Base-by-base conservation (phyloP, 2,329 filamentous ascomycete genomes). In the Ceratocystis lukuohia region DNA sequence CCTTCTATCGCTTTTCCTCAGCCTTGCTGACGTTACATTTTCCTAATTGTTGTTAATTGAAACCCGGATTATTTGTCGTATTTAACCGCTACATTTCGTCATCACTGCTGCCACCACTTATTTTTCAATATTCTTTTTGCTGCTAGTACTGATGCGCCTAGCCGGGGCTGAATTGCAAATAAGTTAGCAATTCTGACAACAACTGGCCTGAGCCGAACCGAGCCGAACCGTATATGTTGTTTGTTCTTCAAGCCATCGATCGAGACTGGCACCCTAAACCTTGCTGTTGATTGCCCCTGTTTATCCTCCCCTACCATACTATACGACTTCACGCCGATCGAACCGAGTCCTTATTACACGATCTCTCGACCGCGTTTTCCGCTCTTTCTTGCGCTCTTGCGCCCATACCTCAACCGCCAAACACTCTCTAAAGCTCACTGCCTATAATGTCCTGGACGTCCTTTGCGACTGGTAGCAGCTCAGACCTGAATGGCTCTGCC, bases 401-500 rank as follows among this genome's bases (percentile, higher is more conserved):
- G 37, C 37, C 12, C 10, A 41, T 41, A 41, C 37, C 37, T 1
- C 37, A 33, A n/a, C 3, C 61, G 6, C 41, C 17, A 53, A 5
- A 5, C 10, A 2, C 45, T 1, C 37, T 48, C 15, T 15, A 53
- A 4, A 64, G 7, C 5, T 5, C 28, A 50, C 10, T 17, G n/a
- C 56, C 17, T 2, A 53, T n/a, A 28, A 67, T 68, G 65, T 65
- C 57, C 44, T 62, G 65, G 65, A 25, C 59, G 10, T 62, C 65
- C 37, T 67, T 67, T 59, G 56, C 56, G 17, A 37, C 56, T 8
- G 53, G 50, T 22, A 44, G 41, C 25, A 44, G 61, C 64, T 70
- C 72, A 48, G 64, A 64, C 33, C 25, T 44, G 5, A 68, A 68
- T 4, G 71, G 71, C 46, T 68, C 74, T 46, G 76, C 78, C 20